A percentile compares a stretch with the other conserved stretches of the same genome.
These are phyloP conservation scores for Boletus sp. DNA, from an alignment of 768 basidiomycete genomes.

Conservation along the genomic window DNA sequence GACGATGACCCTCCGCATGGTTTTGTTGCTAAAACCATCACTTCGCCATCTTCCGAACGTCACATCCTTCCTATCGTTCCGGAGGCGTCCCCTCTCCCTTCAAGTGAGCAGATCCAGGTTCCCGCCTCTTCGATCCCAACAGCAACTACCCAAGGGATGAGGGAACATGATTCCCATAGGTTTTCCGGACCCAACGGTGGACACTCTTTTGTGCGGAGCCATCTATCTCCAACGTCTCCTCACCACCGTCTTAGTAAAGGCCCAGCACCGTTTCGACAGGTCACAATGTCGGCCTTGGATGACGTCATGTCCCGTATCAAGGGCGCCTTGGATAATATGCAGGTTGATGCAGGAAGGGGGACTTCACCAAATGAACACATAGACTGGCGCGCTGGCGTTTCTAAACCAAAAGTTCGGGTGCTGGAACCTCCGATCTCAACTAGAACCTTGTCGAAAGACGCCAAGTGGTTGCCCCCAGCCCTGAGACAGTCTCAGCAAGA, in stretches of 20 bases:
- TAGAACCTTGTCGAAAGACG: conserved; percentile 34
- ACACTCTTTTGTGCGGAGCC: conserved; percentile 14
- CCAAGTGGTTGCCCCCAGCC: conserved; percentile 59
- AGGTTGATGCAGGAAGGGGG: conserved; percentile 39
- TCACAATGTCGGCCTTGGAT: conserved; percentile 70
- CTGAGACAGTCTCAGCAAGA: conserved; percentile 39
- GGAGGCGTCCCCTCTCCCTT: conserved; percentile 10
- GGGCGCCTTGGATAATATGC: conserved; percentile 73
- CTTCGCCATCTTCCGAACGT: conserved; percentile 19
- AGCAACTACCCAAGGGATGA: conserved; percentile 9
- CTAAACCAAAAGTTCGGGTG: conserved; percentile 22
- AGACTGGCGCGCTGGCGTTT: conserved; percentile 21
- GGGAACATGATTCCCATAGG: conserved; percentile 20
- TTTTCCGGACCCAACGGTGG: conserved; percentile 19
- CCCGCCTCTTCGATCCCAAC: not conserved
- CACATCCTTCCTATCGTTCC: conserved; percentile 14
- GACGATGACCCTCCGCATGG: conserved; percentile 43
- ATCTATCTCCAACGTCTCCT: conserved; percentile 14
- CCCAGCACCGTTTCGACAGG: conserved; percentile 41
- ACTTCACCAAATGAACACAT: conserved; percentile 15
- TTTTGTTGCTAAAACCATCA: conserved; percentile 38
- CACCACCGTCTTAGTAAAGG: conserved; percentile 25
- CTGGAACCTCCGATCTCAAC: conserved; percentile 13
- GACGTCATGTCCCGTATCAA: conserved; percentile 86
- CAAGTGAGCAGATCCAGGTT: conserved; percentile 10